These are phyloP conservation scores for Lasiodiplodia sp. DNA, from an alignment of 2,329 filamentous ascomycete species.

Conservation along the genomic window DNA sequence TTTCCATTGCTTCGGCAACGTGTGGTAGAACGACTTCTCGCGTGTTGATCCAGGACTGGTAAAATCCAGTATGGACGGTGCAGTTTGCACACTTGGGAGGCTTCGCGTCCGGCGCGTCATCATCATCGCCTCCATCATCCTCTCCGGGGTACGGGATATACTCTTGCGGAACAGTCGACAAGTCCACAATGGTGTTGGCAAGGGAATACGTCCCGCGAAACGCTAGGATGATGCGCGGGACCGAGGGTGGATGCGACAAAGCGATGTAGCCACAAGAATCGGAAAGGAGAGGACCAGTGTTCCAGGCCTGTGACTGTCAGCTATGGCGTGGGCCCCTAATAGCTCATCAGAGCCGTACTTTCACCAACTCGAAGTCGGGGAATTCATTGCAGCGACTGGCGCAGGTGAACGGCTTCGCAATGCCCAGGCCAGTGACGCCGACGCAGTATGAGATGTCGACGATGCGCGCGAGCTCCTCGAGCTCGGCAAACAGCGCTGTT, in stretches of 20 bases:
- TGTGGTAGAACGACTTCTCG: constrained; percentile 72
- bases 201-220: constrained; percentile 96
- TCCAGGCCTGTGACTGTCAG: constrained; percentile 69
- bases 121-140: constrained; percentile 49
- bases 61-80: constrained; percentile 91
- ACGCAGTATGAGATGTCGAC: constrained; percentile 97
- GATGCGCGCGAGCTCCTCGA: constrained; percentile 87
- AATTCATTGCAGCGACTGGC: constrained; percentile 87
- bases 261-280: constrained; percentile 96
- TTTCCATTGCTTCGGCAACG: constrained; percentile 64
- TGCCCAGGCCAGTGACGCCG: constrained; percentile 81
- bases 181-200: constrained; percentile 86
- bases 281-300: constrained; percentile 83
- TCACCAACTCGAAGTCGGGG: constrained; percentile 76
- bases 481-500: constrained; percentile 72
- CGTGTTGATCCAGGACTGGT: constrained; percentile 81
- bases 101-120: constrained; percentile 38
- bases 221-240: constrained; percentile 77
- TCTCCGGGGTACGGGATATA: constrained; percentile 85
- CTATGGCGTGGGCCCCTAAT: constrained; percentile 29
- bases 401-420: constrained; percentile 84
- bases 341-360: constrained; percentile 38
- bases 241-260: constrained; percentile 72
- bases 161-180: constrained; percentile 86
- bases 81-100: constrained; percentile 77